Percentiles rank a stretch among this genome's conserved stretches.
phyloP scores from a whole-genome alignment of 768 basidiomycete genomes.

The Tricholoma flavovirens region DNA sequence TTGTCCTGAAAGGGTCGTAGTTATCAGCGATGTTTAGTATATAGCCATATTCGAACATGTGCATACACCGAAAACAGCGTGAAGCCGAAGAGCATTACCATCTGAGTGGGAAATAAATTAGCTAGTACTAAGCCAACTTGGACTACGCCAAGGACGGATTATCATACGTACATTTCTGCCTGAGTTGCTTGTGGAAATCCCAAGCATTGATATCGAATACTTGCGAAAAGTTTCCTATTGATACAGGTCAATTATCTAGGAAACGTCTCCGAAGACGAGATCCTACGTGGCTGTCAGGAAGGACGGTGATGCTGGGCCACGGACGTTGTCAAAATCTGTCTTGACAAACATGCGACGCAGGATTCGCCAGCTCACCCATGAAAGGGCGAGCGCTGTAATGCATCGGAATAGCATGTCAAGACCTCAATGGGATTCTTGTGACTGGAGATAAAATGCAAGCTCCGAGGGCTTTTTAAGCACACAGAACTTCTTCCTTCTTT shows the following conservation, averaged over 20 bases:
- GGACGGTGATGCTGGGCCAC: constrained; percentile 25
- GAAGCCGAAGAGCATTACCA: constrained; percentile 13
- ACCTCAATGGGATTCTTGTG: not conserved
- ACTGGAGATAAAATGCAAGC: not conserved
- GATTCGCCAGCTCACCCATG: constrained; percentile 9
- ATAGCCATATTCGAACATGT: not conserved
- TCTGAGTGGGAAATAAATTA: constrained; percentile 4
- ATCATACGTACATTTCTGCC: not conserved
- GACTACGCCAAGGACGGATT: not conserved
- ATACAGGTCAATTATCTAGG: not conserved
- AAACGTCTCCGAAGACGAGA: not conserved
- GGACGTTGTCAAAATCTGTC: constrained; percentile 26
- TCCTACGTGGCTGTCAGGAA: constrained; percentile 23
- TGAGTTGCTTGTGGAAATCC: not conserved
- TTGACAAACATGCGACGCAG: constrained; percentile 13
- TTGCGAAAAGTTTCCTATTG: not conserved
- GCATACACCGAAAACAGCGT: constrained; percentile 15
- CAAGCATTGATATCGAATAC: not conserved
- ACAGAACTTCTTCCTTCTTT: too few relatives aligned
- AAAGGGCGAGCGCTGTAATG: constrained; percentile 6
- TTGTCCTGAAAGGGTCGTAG: constrained; percentile 1
- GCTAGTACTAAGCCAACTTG: too few relatives aligned
- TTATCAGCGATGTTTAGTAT: not conserved
- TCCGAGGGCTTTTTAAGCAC: too few relatives aligned
- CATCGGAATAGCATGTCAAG: not conserved